Conservation (phyloP, 352 stramenopile genomes). For the Phytophthora nicotianae region DNA sequence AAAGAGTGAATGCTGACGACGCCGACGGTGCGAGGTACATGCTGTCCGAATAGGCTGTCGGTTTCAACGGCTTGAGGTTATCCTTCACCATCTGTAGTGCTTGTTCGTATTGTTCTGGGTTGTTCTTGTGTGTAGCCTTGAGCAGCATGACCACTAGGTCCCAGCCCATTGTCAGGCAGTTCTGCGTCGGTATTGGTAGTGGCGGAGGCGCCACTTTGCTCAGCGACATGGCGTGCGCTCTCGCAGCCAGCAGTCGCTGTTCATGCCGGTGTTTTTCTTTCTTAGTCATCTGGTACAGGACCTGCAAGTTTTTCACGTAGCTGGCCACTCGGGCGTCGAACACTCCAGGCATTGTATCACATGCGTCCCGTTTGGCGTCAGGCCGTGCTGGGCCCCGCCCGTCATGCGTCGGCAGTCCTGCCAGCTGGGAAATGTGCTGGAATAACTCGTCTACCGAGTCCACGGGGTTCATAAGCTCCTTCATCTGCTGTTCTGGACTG, state of each 20-base stretch:
- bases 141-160: slow-evolving; percentile 78
- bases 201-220: slow-evolving; percentile 74
- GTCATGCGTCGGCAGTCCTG: slow-evolving; percentile 34
- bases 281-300: slow-evolving; percentile 77
- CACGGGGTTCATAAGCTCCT: slow-evolving; percentile 75
- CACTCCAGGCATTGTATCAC: slow-evolving; percentile 36
- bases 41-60: slow-evolving; percentile 79
- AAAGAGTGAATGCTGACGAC: slow-evolving; percentile 69
- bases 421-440: slow-evolving; percentile 76
- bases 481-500: slow-evolving; percentile 64
- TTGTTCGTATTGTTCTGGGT: slow-evolving; percentile 67
- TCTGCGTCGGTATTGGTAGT: slow-evolving; percentile 81
- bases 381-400: slow-evolving; percentile 15
- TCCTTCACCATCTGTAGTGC: slow-evolving; percentile 81
- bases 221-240: slow-evolving; percentile 61
- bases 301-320: slow-evolving; percentile 79
- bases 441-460: slow-evolving; percentile 85
- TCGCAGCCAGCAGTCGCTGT: slow-evolving; percentile 61
- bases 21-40: slow-evolving; percentile 85
- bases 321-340: slow-evolving; percentile 74
- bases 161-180: slow-evolving; percentile 85
- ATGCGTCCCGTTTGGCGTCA: slow-evolving; percentile 19
- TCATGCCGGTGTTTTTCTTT: slow-evolving; percentile 85
- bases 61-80: slow-evolving; percentile 71
- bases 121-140: slow-evolving; percentile 66